Evolutionary conservation across 1,139 yeast species (phyloP).

Genomic region (Candida sanyaensis): DNA sequence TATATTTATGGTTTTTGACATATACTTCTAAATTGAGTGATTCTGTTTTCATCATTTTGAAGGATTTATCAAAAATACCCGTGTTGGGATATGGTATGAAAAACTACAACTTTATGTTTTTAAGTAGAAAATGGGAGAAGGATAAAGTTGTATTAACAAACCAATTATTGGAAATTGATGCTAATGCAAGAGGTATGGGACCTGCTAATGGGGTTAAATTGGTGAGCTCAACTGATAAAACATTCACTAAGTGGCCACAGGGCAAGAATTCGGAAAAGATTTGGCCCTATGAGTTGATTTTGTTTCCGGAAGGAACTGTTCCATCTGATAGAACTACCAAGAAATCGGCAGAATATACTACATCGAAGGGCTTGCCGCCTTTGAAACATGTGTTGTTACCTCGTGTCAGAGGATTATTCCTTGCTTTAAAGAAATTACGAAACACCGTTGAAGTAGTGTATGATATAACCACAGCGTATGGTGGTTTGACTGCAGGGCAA

Average conservation of each 20-base stretch:
- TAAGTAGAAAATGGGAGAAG: conserved; percentile 80
- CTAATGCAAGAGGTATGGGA: conserved; percentile 53
- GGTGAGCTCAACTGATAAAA: conserved; percentile 25
- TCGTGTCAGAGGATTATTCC: conserved; percentile 75
- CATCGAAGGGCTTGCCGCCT: conserved; percentile 45
- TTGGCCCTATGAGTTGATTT: conserved; percentile 56
- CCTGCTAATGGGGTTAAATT: conserved; percentile 50
- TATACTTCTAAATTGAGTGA: conserved; percentile 68
- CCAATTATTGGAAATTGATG: conserved; percentile 56
- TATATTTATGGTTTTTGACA: conserved; percentile 84
- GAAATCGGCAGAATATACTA: conserved; percentile 59
- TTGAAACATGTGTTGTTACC: conserved; percentile 77
- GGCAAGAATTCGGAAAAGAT: conserved; percentile 31
- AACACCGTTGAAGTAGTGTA: conserved; percentile 68
- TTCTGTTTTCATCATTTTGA: conserved; percentile 73
- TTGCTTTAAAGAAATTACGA: conserved; percentile 59
- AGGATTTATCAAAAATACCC: conserved; percentile 74
- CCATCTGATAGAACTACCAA: conserved; percentile 64
- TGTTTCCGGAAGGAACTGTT: conserved; percentile 97
- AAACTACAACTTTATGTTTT: conserved; percentile 73
- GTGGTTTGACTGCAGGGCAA: conserved; percentile 61
- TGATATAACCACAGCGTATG: conserved; percentile 83
- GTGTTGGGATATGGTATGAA: conserved; percentile 87
- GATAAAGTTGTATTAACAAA: conserved; percentile 65
- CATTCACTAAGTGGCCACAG: conserved; percentile 36